A percentile compares a stretch with the other conserved stretches of the same genome.
These are phyloP conservation scores for Physcomitrellopsis africana DNA, from an alignment of 225 moss, liverwort and hornwort genomes.

Conservation along the genomic window DNA sequence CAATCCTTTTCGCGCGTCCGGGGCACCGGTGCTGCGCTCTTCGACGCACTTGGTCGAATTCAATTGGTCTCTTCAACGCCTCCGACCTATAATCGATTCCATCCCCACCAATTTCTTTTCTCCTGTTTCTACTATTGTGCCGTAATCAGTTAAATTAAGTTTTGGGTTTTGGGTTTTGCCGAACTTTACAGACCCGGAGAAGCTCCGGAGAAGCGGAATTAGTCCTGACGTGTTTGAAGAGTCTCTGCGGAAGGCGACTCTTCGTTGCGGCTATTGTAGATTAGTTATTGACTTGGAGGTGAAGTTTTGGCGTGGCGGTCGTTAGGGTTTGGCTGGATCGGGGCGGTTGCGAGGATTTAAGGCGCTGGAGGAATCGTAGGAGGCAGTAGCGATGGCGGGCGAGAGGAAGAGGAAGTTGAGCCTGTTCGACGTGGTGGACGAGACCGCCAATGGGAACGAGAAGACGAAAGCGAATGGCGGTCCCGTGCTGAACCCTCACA, in stretches of 20 bases:
- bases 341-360: neutral
- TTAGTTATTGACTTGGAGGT: neutral
- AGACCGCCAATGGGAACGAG: constrained; percentile 56
- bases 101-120: neutral
- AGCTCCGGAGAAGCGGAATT: too few species aligned
- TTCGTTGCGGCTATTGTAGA: neutral
- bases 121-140: too few species aligned
- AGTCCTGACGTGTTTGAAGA: too few species aligned
- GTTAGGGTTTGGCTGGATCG: constrained; percentile 6
- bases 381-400: constrained; percentile 48
- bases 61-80: neutral
- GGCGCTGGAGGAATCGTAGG: neutral
- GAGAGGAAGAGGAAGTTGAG: constrained; percentile 98
- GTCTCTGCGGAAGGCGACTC: too few species aligned
- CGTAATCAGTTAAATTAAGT: too few species aligned
- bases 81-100: neutral
- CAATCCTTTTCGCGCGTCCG: neutral
- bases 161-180: too few species aligned
- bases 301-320: constrained; percentile 28
- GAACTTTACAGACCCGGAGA: too few species aligned
- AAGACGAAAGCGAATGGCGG: constrained; percentile 79
- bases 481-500: constrained; percentile 60
- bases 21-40: constrained; percentile 38
- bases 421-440: constrained; percentile 89
- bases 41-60: constrained; percentile 25